Percentiles rank a stretch among this genome's conserved stretches.
Conservation (phyloP, 495 filamentous ascomycete genomes). For the Aspergillus diversus region DNA sequence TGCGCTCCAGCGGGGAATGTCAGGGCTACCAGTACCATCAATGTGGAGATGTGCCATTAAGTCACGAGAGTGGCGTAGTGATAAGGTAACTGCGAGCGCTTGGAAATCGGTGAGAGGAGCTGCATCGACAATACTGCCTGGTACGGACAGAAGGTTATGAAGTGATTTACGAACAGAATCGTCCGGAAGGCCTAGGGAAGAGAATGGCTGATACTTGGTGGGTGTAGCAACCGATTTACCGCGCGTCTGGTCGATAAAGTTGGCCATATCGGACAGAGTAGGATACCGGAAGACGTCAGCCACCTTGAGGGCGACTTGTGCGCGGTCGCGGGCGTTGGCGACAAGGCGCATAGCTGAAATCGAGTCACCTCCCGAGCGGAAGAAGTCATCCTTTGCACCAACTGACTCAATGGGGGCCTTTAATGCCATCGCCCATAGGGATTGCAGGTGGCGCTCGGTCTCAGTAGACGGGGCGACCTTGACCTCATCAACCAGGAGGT, state of each 20-base stretch:
- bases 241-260: constrained; percentile 27
- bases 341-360: constrained; percentile 43
- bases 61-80: constrained; percentile 35
- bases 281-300: constrained; percentile 40
- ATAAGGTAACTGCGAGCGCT: constrained; percentile 55
- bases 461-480: constrained; percentile 14
- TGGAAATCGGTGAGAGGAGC: constrained; percentile 53
- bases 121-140: constrained; percentile 38
- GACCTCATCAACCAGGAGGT: constrained; percentile 12
- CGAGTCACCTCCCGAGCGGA: constrained; percentile 46
- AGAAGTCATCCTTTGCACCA: constrained; percentile 37
- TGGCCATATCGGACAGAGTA: constrained; percentile 40
- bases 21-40: constrained; percentile 34
- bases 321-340: constrained; percentile 10
- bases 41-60: constrained; percentile 48
- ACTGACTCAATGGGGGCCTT: constrained; percentile 9
- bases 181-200: background rate
- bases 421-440: constrained; percentile 9
- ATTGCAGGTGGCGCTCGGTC: constrained; percentile 8
- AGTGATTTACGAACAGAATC: background rate
- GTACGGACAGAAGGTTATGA: constrained; percentile 29
- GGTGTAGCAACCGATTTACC: background rate
- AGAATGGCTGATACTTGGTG: constrained; percentile 2
- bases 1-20: constrained; percentile 35
- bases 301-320: constrained; percentile 32